Evolutionary conservation across 805 yeast genomes (phyloP), one percentile per base, ranked within the genome.

Genomic region (Lachancea mirantina): DNA sequence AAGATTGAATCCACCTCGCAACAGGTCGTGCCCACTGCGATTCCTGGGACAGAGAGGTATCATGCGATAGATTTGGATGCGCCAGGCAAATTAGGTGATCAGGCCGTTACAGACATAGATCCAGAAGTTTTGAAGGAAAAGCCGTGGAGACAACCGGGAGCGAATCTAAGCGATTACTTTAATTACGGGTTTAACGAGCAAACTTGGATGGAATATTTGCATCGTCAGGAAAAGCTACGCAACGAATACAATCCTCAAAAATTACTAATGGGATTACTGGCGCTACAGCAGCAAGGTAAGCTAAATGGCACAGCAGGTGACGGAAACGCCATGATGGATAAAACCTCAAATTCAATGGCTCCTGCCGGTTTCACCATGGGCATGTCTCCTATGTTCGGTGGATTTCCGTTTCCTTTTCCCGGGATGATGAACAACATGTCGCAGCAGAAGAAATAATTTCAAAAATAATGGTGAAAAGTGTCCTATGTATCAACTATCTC

Each of bases 111-210:
- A 0, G 76, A 81, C 44, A 68, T 89, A 8, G 80, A 83, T 39
- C 68, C 89, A 8, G 89, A 81, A 39, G 80, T 78, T 34, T 62
- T 88, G 30, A 85, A 84, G 43, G 95, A 87, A 44, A 94, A 94
- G 62, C 99, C 99, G 6, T 92, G 99, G 99, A 73, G 98, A 53
- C 77, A 83, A 43, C 96, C 97, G 1, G 98, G 97, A 23, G 95
- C 95, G 3, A 96, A 92, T 59, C 62, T 84, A 24, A 73, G 94
- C 6, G 97, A 92, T 57, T 94, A 87, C 59, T 92, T 92, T 68
- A 92, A 92, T 61, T 92, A 77, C 51, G 98, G 98, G 2, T 92
- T 92, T 53, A 95, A 92, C 55, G 99, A 92, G 62, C 72, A 83
- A 44, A 82, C 96, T 10, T 92, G 99, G 99, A 76, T 82, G 34